Conservation (phyloP, 2,329 filamentous ascomycete genomes). For the Arthrinium puccinioides region DNA sequence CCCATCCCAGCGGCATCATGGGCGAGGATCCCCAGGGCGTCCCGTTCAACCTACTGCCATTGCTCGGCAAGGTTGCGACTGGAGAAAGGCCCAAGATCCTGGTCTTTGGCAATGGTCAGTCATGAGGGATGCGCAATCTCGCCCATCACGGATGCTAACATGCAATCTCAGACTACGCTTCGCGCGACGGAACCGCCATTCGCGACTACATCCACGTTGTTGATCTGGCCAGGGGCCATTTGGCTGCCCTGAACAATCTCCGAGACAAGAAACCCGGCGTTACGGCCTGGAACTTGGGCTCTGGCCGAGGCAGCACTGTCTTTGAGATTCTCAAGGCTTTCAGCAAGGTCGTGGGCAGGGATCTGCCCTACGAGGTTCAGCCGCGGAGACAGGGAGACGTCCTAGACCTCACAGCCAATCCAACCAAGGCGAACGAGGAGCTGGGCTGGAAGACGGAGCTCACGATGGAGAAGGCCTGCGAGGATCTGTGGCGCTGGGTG, state of each 20-base stretch:
- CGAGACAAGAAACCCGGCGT: constrained; percentile 79
- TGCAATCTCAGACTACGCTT: constrained; percentile 81
- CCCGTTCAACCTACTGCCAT: constrained; percentile 89
- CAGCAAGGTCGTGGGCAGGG: constrained; percentile 74
- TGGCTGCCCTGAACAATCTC: constrained; percentile 85
- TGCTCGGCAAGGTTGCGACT: constrained; percentile 92
- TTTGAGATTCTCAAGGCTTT: constrained; percentile 98
- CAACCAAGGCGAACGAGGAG: constrained; percentile 78
- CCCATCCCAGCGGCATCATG: constrained; percentile 94
- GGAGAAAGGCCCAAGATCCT: constrained; percentile 90
- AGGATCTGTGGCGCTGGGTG: constrained; percentile 95
- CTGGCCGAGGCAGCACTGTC: constrained; percentile 88
- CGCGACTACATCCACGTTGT: constrained; percentile 98
- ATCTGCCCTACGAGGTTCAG: constrained; percentile 81
- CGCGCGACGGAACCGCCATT: constrained; percentile 86
- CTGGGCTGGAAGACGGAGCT: constrained; percentile 87
- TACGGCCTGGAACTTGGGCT: constrained; percentile 93
- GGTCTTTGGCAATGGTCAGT: constrained; percentile 85
- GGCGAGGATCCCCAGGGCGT: constrained; percentile 95
- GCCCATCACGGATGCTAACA: constrained; percentile 5
- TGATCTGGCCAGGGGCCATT: constrained; percentile 78
- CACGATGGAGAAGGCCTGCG: constrained; percentile 87
- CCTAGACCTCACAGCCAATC: constrained; percentile 88
- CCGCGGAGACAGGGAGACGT: constrained; percentile 82
- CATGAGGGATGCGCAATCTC: too few relatives aligned